These are phyloP conservation scores for Vitis hybrid DNA, from an alignment of 177 flowering plant genomes.

Conservation along the genomic window DNA sequence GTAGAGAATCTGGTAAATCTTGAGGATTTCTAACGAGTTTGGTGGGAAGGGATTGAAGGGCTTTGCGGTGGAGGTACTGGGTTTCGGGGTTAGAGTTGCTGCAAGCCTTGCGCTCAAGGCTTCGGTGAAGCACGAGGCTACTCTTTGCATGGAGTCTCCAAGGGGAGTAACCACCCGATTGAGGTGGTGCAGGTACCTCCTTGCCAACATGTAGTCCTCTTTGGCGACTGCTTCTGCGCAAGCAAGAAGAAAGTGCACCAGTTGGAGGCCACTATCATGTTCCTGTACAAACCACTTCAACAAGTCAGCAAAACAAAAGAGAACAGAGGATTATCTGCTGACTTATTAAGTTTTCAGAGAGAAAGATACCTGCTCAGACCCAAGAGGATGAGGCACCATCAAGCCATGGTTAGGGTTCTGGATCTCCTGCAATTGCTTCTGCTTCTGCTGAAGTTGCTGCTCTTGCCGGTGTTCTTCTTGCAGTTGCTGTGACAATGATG, in stretches of 20 bases:
- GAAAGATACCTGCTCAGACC: constrained; percentile 41
- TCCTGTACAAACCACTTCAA: constrained; percentile 33
- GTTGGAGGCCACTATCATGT: constrained; percentile 74
- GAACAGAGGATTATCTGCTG: too few relatives aligned
- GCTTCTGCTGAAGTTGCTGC: constrained; percentile 17
- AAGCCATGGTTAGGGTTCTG: constrained; percentile 34
- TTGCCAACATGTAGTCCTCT: constrained; percentile 69
- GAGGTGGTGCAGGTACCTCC: constrained; percentile 58
- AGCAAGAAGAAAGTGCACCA: constrained; percentile 76
- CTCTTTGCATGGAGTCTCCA: constrained; percentile 84
- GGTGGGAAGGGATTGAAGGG: constrained; percentile 49
- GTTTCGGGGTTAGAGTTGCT: constrained; percentile 47
- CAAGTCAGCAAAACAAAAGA: neutral
- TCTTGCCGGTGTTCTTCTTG: constrained; percentile 33
- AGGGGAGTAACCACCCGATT: constrained; percentile 58
- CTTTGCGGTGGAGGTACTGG: constrained; percentile 28
- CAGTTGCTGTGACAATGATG: constrained; percentile 35
- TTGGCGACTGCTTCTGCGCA: constrained; percentile 79
- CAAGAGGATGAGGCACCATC: constrained; percentile 29
- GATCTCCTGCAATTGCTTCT: constrained; percentile 20
- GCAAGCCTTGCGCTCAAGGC: constrained; percentile 60
- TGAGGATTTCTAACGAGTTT: constrained; percentile 55
- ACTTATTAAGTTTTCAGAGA: neutral
- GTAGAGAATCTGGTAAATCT: constrained; percentile 67
- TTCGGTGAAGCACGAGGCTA: constrained; percentile 73